A percentile compares a stretch with the other conserved stretches of the same genome.
These are phyloP conservation scores for Cocos nucifera DNA, from an alignment of 176 grass and related monocot species.

Conservation along the genomic window DNA sequence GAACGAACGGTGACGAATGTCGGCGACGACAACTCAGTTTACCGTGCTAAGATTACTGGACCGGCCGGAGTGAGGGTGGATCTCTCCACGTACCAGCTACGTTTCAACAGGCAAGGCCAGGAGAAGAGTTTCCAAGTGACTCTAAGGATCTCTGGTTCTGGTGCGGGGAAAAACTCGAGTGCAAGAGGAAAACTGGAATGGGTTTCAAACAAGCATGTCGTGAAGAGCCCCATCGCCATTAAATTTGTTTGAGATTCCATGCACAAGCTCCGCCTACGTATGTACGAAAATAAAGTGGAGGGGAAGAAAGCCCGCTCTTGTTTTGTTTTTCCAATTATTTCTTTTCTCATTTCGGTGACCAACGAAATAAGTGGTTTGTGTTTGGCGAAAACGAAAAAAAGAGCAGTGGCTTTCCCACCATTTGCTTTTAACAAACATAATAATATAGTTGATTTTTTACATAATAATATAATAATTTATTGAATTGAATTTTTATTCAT, in stretches of 20 bases:
- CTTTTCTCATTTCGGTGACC: too few species aligned
- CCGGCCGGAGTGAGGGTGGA: slow-evolving; percentile 11
- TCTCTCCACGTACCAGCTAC: slow-evolving; percentile 27
- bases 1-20: slow-evolving; percentile 41
- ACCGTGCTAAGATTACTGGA: slow-evolving; percentile 5
- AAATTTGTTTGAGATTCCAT: neutral
- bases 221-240: slow-evolving; percentile 37
- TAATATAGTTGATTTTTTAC: too few species aligned
- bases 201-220: slow-evolving; percentile 26
- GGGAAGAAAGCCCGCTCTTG: too few species aligned
- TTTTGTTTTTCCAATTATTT: too few species aligned
- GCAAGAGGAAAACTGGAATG: slow-evolving; percentile 25
- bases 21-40: slow-evolving; percentile 21
- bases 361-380: too few species aligned
- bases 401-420: too few species aligned
- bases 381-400: too few species aligned
- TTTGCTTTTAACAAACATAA: too few species aligned
- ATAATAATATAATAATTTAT: too few species aligned
- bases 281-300: too few species aligned
- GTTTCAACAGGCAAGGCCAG: slow-evolving; percentile 23
- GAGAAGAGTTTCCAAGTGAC: slow-evolving; percentile 36
- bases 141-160: slow-evolving; percentile 1
- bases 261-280: too few species aligned
- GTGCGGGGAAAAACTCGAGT: neutral
- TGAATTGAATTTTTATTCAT: too few species aligned